Evolutionary conservation across 805 yeast genomes (phyloP), one percentile per base, ranked within the genome.

Genomic region (Lipomyces spencermartinsiae): DNA sequence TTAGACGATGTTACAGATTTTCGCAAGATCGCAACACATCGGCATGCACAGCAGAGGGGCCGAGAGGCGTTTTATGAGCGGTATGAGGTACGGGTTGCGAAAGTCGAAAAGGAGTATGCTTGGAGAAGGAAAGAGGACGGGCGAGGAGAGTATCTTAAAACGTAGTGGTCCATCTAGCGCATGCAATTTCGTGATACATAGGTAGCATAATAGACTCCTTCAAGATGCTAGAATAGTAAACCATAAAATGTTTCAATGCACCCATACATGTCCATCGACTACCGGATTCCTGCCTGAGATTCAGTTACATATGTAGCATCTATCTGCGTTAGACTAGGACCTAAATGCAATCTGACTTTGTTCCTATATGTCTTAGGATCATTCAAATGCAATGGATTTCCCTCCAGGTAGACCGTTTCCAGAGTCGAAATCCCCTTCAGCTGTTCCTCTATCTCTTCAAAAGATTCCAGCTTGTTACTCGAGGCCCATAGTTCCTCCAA

Each of bases 401-500:
- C 94, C 79, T 95, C 99, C 71, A 95, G 87, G 76, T 95, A 95
- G 4, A 95, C 97, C 0, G 97, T 92, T 62, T 92, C 97, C 63
- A 95, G 81, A 5, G 84, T 81, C 1, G 86, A 85, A 62, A 92
- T 80, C 53, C 81, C 80, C 14, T 87, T 86, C 68, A 95, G 83
- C 76, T 92, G 88, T 25, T 83, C 77, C 62, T 86, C 88, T 58
- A 95, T 80, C 62, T 92, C 89, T 43, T 88, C 87, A 78, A 91
- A 93, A 54, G 86, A 82, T 43, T 86, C 84, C 29, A 95, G 78
- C 73, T 85, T 78, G 78, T 94, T 95, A 74, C 86, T 86, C 0
- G 97, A 90, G 33, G 96, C 92, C 99, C 99, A 95, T 63, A 95
- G 81, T 78, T 95, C 99, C 8, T 97, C 93, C 66, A 95, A 82